A percentile compares a stretch with the other conserved stretches of the same genome.
Conservation (phyloP, 306 rosid genomes). For the Morella rubra region DNA sequence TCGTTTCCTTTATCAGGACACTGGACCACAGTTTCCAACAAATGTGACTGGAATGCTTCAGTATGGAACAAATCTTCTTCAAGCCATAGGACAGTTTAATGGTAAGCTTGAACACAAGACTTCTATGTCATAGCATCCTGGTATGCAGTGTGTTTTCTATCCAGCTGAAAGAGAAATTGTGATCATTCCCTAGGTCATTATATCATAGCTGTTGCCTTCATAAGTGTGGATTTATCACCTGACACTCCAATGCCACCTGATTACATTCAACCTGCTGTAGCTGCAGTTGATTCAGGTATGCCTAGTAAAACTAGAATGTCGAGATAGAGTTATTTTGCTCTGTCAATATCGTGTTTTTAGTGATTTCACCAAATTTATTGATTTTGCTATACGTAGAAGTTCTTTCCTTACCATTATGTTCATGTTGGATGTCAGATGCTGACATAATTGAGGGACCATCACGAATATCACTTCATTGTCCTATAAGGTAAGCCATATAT, state of each 20-base stretch:
- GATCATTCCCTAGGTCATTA: conserved; percentile 63
- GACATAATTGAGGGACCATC: conserved; percentile 91
- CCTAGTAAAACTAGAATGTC: conserved; percentile 8
- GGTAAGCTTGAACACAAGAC: conserved; percentile 47
- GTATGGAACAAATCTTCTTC: conserved; percentile 87
- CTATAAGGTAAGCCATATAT: conserved; percentile 73
- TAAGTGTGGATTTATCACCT: conserved; percentile 45
- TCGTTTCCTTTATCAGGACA: conserved; percentile 52
- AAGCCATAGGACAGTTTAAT: conserved; percentile 82
- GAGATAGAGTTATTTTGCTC: background rate
- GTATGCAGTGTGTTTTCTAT: conserved; percentile 24
- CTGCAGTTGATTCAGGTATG: conserved; percentile 61
- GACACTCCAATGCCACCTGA: conserved; percentile 56
- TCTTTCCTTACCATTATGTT: conserved; percentile 8
- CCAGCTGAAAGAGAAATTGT: conserved; percentile 31
- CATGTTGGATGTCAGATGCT: conserved; percentile 44
- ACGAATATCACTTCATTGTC: conserved; percentile 88
- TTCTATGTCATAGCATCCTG: conserved; percentile 26
- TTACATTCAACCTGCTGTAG: conserved; percentile 55
- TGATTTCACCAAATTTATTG: background rate
- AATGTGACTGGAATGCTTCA: conserved; percentile 61
- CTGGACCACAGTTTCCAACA: conserved; percentile 92
- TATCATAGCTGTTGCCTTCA: conserved; percentile 67
- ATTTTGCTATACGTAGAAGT: background rate
- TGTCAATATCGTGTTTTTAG: conserved; percentile 1